Evolutionary conservation across 495 filamentous ascomycete genomes (phyloP), one percentile per base, ranked within the genome.

Genomic region (Lichina pygmaea): DNA sequence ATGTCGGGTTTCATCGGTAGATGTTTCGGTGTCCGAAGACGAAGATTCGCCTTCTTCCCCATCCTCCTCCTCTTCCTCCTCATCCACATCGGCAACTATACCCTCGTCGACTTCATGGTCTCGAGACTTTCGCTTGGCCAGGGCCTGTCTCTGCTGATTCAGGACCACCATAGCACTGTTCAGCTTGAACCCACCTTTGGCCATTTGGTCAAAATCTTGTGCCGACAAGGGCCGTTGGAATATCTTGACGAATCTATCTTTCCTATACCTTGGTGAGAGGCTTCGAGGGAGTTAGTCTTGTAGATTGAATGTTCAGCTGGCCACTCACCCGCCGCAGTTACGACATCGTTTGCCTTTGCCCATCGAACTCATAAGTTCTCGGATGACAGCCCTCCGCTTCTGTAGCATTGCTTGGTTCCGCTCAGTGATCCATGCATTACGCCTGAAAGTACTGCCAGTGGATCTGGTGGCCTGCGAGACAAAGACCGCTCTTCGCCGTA

Each of bases 241-340:
- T 45, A 99, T 89, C 59, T 94, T 95, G 50, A 78, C 75, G 55
- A 68, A 85, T 30, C 75, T 69, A 50, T 95, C 86, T 53, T 86
- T 91, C 51, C 84, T 72, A 58, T 78, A 94, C 6, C 58, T 62
- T 15, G 84, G 83, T 17, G 80, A 78, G 34, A 82, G 70, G 41
- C 72, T 77, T 54, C 57, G 57, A 44, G 30, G 11, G 11, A 13
- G 15, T 48, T 39, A 48, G 46, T 42, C 17, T 24, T 17, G 10
- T 12, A 17, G 9, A 8, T 10, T 37, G 42, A 10, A 34, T 6
- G 33, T 33, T n/a, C 12, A 37, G 30, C 15, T 34, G 40, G 13
- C 34, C 44, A 51, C 68, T 55, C 62, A 71, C 70, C 72, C 77
- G 55, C 66, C 63, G 53, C 91, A 99, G 50, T 67, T 78, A 36